These are phyloP conservation scores for Clitopilus passeckerianus DNA, from an alignment of 768 basidiomycete genomes.

Conservation along the genomic window DNA sequence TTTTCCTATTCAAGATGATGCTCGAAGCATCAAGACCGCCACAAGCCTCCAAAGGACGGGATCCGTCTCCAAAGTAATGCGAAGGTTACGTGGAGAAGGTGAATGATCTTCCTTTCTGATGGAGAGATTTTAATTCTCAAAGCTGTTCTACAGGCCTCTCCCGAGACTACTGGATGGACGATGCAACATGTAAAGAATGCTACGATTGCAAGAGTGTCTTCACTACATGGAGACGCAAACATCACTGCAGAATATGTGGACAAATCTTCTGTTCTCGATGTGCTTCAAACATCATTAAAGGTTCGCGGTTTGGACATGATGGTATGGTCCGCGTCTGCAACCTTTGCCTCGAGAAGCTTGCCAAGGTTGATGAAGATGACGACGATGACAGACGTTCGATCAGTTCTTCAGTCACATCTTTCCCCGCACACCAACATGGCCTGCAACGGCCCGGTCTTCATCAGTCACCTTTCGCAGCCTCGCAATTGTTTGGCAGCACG, in stretches of 20 bases:
- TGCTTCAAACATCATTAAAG: constrained; percentile 95
- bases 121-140: neutral
- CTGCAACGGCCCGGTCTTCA: constrained; percentile 44
- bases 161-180: constrained; percentile 98
- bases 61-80: constrained; percentile 89
- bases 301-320: constrained; percentile 86
- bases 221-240: constrained; percentile 91
- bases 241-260: constrained; percentile 97
- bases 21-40: constrained; percentile 77
- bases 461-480: constrained; percentile 85
- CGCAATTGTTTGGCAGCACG: constrained; percentile 74
- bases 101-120: constrained; percentile 12
- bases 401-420: constrained; percentile 64
- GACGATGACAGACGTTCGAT: constrained; percentile 86
- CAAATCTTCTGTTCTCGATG: constrained; percentile 98
- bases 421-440: constrained; percentile 76
- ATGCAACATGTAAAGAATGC: constrained; percentile 92
- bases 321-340: constrained; percentile 97
- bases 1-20: constrained; percentile 89
- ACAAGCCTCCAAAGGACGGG: constrained; percentile 67
- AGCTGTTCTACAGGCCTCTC: constrained; percentile 65
- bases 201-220: constrained; percentile 95
- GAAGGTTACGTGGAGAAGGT: constrained; percentile 90
- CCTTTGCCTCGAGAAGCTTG: constrained; percentile 87
- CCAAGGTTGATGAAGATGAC: constrained; percentile 83